phyloP scores from a whole-genome alignment of 2,329 filamentous ascomycete genomes.

The Nothophaeocryptopus gaeumannii region DNA sequence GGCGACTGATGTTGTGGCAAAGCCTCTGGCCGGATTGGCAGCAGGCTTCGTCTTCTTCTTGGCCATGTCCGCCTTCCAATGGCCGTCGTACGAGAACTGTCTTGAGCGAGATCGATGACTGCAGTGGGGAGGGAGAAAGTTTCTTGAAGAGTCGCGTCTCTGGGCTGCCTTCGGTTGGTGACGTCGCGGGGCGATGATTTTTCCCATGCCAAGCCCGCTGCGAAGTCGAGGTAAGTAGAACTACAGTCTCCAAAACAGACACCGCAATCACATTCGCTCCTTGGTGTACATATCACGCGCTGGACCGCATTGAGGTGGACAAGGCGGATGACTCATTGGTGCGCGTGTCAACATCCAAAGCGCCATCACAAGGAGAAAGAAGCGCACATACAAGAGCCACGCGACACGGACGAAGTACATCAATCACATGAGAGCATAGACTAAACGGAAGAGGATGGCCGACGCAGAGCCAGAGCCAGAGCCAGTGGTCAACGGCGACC shows the following conservation, averaged over 20 bases:
- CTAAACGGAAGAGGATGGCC: slow-evolving; percentile 11
- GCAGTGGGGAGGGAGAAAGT: background rate
- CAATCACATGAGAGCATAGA: slow-evolving; percentile 4
- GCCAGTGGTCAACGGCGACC: slow-evolving; percentile 19
- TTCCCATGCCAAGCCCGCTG: background rate
- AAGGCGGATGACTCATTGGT: too few relatives aligned
- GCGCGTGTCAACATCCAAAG: too few relatives aligned
- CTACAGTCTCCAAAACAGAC: slow-evolving; percentile 3
- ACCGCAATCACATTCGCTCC: slow-evolving; percentile 5
- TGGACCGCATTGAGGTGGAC: too few relatives aligned
- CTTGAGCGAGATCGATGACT: background rate
- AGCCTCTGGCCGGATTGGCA: slow-evolving; percentile 83
- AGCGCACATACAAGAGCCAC: too few relatives aligned
- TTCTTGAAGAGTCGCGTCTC: background rate
- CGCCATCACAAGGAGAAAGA: too few relatives aligned
- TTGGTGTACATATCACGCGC: background rate
- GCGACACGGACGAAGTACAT: too few relatives aligned
- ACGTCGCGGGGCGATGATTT: background rate
- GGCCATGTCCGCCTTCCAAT: slow-evolving; percentile 20
- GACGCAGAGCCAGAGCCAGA: slow-evolving; percentile 5
- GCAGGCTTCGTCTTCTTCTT: slow-evolving; percentile 87
- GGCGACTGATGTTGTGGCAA: slow-evolving; percentile 86
- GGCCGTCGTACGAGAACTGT: background rate
- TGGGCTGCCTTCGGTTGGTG: background rate
- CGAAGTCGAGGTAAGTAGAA: slow-evolving; percentile 1